Base-by-base conservation (phyloP, 139 green algal species). In the Eudorina sp. region DNA sequence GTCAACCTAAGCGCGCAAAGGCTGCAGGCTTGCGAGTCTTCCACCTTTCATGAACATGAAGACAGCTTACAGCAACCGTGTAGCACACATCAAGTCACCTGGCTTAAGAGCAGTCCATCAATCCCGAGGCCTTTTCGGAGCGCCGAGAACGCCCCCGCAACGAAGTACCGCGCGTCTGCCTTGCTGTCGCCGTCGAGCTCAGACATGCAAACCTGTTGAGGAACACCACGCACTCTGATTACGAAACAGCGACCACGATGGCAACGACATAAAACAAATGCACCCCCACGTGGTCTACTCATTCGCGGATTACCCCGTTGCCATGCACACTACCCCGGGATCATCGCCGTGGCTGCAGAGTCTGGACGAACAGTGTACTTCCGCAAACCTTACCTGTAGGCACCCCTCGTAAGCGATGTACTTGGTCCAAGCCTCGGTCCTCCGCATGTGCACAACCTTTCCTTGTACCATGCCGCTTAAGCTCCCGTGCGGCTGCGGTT, bases 381-480 rank as follows among this genome's bases (percentile, higher is more conserved):
- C n/a, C n/a, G n/a, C n/a, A n/a, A n/a, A n/a, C n/a, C 62, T 40
- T 46, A 94, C 91, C 89, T 94, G 91, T 11, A 91, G 83, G 86
- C 85, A 94, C 40, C 89, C 91, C 77, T 94, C 91, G 73, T 94
- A 94, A 0, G 91, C 91, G 9, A 94, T 80, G 70, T 92, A 94
- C 64, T 89, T 89, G 60, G 85, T 64, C 91, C 91, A 94, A 7
- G 89, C 91, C n/a, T 94, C 91, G 0, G 58, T 74, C 5, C 91
- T 62, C 3, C 69, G 70, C 89, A 94, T 91, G 70, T 87, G 89
- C 41, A 92, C 87, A 38, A 92, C 68, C 41, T 81, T 88, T 38
- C 83, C 83, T 46, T 88, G 83, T 21, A 62, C 25, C 16, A 62
- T 38, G 55, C 70, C 40, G 38, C 19, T 14, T 29, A 75, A 79